Base-by-base conservation (phyloP, 1,284 basidiomycete genomes). In the Hypsizygus ulmarius region DNA sequence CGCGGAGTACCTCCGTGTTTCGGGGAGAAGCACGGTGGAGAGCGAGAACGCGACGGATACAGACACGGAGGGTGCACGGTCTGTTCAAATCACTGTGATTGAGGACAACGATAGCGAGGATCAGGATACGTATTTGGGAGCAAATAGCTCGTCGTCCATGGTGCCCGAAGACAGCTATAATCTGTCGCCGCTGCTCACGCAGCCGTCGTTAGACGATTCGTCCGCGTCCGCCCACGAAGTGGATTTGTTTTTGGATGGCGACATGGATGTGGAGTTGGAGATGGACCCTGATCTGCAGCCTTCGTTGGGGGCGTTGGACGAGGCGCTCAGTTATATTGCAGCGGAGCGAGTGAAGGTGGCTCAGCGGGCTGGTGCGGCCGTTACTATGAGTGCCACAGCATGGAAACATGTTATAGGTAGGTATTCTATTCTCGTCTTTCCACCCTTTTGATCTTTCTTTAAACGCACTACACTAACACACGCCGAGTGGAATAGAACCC, bases 241-340 rank as follows among this genome's bases (percentile, higher is more conserved):
- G n/a, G 49, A 58, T 18, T 25, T 25, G 21, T 51, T 49, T 21
- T 42, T 50, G 18, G 51, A 38, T 52, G 10, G n/a, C 10, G 42
- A 33, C 14, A 18, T 27, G 9, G 43, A 58, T 45, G 34, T 56
- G n/a, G 51, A 50, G 41, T 48, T 57, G 14, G 50, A 51, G 39
- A 41, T 21, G 42, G 32, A 56, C 21, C 18, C 45, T 3, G 37
- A 7, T 47, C 39, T 45, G 12, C 69, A 71, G 45, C 82, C 80
- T 1, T 83, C 83, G 1, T 66, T 87, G 2, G 84, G 84, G 0
- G 75, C 76, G 46, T 70, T 87, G 5, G 82, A 83, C 43, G 77
- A 77, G 49, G 82, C 82, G 0, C 68, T 88, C 9, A 76, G 72
- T 28, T 88, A 85, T 52, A 72, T 88, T 36, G 83, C 82, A 33